Evolutionary conservation across 2,329 filamentous ascomycete genomes (phyloP).

Genomic region (Oidium heveae): DNA sequence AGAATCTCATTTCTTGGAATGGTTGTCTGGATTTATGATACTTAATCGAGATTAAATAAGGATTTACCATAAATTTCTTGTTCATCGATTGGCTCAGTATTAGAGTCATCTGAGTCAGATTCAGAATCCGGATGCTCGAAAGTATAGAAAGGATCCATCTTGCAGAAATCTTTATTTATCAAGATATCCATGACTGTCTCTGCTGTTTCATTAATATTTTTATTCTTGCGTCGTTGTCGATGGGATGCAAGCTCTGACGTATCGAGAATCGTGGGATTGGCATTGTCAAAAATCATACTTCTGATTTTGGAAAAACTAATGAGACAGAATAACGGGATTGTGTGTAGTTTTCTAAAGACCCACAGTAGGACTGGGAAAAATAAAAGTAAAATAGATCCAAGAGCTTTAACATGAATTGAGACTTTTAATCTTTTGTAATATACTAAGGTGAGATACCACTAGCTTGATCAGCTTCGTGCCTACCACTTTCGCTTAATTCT

Average conservation of each 20-base stretch:
- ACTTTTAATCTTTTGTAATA: too few relatives aligned
- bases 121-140: conserved; percentile 13
- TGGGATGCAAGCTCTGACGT: conserved; percentile 71
- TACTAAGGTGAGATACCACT: too few relatives aligned
- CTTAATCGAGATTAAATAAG: neutral
- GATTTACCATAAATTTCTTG: conserved; percentile 76
- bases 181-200: conserved; percentile 10
- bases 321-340: too few relatives aligned
- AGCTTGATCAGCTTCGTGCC: too few relatives aligned
- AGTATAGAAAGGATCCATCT: conserved; percentile 14
- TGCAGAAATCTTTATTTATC: conserved; percentile 10
- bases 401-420: too few relatives aligned
- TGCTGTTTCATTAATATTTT: conserved; percentile 17
- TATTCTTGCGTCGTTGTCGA: conserved; percentile 25
- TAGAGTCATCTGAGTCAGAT: conserved; percentile 25
- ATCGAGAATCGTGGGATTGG: conserved; percentile 82
- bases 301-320: too few relatives aligned
- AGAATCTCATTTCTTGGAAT: too few relatives aligned
- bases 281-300: conserved; percentile 37
- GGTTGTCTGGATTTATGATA: neutral
- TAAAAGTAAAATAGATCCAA: too few relatives aligned
- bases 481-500: too few relatives aligned
- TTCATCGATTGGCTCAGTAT: conserved; percentile 70
- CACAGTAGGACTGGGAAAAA: too few relatives aligned
- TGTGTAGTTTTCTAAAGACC: too few relatives aligned